Conservation (phyloP, 495 filamentous ascomycete genomes). For the Endocarpon pusillum region DNA sequence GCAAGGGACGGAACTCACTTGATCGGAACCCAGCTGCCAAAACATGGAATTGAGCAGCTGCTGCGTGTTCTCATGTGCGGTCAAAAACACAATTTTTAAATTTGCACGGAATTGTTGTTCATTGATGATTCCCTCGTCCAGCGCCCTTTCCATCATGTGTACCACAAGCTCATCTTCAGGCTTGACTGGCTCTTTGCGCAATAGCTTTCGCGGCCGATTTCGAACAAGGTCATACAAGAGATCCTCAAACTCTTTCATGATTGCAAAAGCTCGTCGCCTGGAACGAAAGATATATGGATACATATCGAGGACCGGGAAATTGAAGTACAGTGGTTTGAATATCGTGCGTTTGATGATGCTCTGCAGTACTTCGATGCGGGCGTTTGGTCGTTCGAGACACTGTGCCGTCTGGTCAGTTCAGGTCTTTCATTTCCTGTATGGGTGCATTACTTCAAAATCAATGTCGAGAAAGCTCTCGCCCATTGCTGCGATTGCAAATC, state of each 20-base stretch:
- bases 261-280: constrained; percentile 11
- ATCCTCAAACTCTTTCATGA: constrained; percentile 18
- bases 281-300: constrained; percentile 13
- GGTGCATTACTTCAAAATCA: constrained; percentile 10
- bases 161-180: constrained; percentile 8
- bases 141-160: constrained; percentile 13
- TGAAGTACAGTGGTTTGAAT: constrained; percentile 24
- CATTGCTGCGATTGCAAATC: constrained; percentile 8
- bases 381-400: constrained; percentile 2
- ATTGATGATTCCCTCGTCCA: constrained; percentile 10
- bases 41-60: constrained; percentile 18
- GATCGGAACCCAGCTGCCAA: constrained; percentile 13
- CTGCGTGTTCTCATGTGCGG: constrained; percentile 20
- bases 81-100: constrained; percentile 19
- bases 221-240: constrained; percentile 13
- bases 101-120: constrained; percentile 20
- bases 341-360: constrained; percentile 9
- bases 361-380: constrained; percentile 5
- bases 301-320: constrained; percentile 21
- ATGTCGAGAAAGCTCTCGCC: constrained; percentile 8
- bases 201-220: constrained; percentile 3
- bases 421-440: constrained; percentile 2
- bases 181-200: constrained; percentile 1
- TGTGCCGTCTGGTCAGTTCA: not conserved
- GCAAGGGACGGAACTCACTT: no score